Evolutionary conservation across 2,329 filamentous ascomycete genomes (phyloP).

Genomic region (Penicillium sp.): DNA sequence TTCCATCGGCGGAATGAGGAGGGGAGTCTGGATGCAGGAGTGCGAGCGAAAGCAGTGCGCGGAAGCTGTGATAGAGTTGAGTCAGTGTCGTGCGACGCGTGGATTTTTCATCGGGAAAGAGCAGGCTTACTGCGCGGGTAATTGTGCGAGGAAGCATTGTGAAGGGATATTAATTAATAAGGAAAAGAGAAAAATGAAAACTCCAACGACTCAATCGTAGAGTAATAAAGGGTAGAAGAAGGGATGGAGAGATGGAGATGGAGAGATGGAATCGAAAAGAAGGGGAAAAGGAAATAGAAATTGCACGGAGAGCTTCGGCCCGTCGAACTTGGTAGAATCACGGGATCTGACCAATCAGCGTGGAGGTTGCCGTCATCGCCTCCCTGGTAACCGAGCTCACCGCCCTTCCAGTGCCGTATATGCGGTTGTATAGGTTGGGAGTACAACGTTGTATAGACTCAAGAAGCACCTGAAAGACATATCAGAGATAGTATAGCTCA

Average conservation of each 20-base stretch:
- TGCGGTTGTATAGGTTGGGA: not conserved
- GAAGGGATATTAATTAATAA: slow-evolving; percentile 39
- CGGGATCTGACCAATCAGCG: slow-evolving; percentile 21
- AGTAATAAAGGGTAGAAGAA: slow-evolving; percentile 22
- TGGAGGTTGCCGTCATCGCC: not conserved
- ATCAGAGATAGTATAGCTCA: not conserved
- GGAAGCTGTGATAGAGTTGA: slow-evolving; percentile 60
- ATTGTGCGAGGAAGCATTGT: slow-evolving; percentile 72
- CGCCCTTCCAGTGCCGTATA: slow-evolving; percentile 8
- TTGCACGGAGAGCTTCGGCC: slow-evolving; percentile 38
- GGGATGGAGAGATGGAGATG: slow-evolving; percentile 19
- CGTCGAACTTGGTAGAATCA: slow-evolving; percentile 42
- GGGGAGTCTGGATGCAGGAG: slow-evolving; percentile 68
- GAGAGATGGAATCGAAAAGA: slow-evolving; percentile 21
- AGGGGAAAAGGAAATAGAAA: slow-evolving; percentile 32
- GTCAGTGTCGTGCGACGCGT: slow-evolving; percentile 27
- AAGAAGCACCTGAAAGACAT: not conserved
- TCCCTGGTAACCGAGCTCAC: slow-evolving; percentile 20
- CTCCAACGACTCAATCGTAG: slow-evolving; percentile 38
- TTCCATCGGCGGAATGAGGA: slow-evolving; percentile 63
- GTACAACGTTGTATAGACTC: not conserved
- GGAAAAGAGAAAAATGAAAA: slow-evolving; percentile 32
- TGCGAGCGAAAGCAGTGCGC: slow-evolving; percentile 70
- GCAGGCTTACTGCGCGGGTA: slow-evolving; percentile 66
- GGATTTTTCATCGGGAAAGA: slow-evolving; percentile 7